Conservation (phyloP, 2,329 filamentous ascomycete species). For the Aspergillus quadrilineatus region DNA sequence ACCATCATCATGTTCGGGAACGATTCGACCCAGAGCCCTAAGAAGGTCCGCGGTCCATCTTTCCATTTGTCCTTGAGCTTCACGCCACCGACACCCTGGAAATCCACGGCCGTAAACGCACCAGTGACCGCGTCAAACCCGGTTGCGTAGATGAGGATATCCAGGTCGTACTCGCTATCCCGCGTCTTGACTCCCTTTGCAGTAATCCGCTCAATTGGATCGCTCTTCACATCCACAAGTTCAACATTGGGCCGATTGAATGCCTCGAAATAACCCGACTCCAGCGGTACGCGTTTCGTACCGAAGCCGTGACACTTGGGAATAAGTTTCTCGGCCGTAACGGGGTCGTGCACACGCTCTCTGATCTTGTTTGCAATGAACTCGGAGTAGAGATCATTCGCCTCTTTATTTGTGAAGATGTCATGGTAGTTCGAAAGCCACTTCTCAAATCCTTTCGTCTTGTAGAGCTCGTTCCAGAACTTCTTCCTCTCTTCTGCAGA, state of each 20-base stretch:
- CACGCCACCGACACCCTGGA: conserved; percentile 32
- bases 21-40: conserved; percentile 45
- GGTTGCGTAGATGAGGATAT: conserved; percentile 11
- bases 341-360: conserved; percentile 51
- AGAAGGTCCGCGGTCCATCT: conserved; percentile 38
- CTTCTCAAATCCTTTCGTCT: conserved; percentile 55
- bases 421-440: conserved; percentile 59
- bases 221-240: conserved; percentile 47
- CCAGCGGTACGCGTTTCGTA: conserved; percentile 51
- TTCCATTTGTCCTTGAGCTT: conserved; percentile 35
- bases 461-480: conserved; percentile 53
- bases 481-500: conserved; percentile 51
- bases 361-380: conserved; percentile 58
- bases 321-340: conserved; percentile 52
- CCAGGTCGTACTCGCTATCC: conserved; percentile 20
- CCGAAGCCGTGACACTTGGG: conserved; percentile 56
- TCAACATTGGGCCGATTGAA: conserved; percentile 49
- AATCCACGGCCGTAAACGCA: conserved; percentile 39
- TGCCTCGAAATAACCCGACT: conserved; percentile 53
- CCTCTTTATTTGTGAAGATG: conserved; percentile 45
- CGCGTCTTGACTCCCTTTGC: conserved; percentile 41
- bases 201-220: conserved; percentile 44
- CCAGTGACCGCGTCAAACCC: conserved; percentile 12
- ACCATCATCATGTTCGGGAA: conserved; percentile 55
- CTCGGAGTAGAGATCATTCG: conserved; percentile 56